phyloP scores from a whole-genome alignment of 352 stramenopile species.

The Phytophthora rubi region DNA sequence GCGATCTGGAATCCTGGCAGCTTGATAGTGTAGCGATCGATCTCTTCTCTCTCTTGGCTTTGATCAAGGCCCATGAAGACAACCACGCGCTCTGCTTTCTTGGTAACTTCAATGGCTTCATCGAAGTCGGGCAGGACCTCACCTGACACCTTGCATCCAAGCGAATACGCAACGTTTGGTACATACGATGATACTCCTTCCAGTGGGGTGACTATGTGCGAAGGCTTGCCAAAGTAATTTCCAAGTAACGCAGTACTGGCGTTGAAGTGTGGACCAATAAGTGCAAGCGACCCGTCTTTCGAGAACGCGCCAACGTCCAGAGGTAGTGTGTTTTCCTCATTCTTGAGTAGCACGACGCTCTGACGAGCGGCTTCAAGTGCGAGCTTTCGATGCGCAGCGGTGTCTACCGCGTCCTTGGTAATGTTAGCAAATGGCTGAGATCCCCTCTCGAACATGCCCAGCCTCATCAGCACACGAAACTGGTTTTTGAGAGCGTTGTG shows the following conservation, averaged over 20 bases:
- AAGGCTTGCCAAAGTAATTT: constrained; percentile 78
- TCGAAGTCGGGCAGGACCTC: constrained; percentile 58
- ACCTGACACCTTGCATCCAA: constrained; percentile 65
- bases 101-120: constrained; percentile 47
- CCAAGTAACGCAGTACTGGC: constrained; percentile 61
- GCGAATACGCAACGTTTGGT: constrained; percentile 40
- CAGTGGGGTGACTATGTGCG: constrained; percentile 67
- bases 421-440: constrained; percentile 67
- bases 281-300: constrained; percentile 44
- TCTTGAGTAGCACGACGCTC: constrained; percentile 92
- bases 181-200: constrained; percentile 46
- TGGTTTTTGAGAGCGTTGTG: constrained; percentile 76
- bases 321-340: constrained; percentile 71
- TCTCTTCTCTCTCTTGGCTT: constrained; percentile 67
- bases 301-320: constrained; percentile 36
- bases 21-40: constrained; percentile 65
- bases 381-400: constrained; percentile 53
- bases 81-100: constrained; percentile 50
- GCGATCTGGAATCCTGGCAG: constrained; percentile 70
- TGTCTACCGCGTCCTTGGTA: constrained; percentile 57
- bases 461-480: constrained; percentile 86
- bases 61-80: constrained; percentile 76
- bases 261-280: constrained; percentile 86
- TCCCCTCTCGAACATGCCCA: constrained; percentile 91
- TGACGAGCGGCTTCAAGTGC: constrained; percentile 73